phyloP scores from a whole-genome alignment of 1,139 yeast species.

The Blastobotrys apis region DNA sequence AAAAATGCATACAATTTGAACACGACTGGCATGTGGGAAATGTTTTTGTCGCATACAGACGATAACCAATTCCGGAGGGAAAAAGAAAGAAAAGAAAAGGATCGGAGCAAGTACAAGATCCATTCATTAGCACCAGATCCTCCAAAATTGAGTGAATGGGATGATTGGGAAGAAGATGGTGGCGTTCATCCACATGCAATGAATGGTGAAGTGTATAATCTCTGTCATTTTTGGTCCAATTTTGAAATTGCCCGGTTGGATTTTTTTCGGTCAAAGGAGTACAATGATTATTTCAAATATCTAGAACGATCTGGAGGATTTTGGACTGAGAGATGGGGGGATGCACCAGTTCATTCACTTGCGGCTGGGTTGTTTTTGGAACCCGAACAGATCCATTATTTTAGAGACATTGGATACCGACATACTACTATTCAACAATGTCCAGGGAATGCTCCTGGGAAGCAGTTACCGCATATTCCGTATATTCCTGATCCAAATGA shows the following conservation, averaged over 20 bases:
- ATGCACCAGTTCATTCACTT: conserved; percentile 79
- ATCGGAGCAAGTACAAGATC: conserved; percentile 12
- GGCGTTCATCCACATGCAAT: conserved; percentile 37
- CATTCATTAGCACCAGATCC: neutral
- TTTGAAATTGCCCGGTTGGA: conserved; percentile 81
- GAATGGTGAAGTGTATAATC: conserved; percentile 72
- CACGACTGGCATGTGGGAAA: conserved; percentile 45
- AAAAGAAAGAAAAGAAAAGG: conserved; percentile 25
- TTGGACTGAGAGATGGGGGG: conserved; percentile 88
- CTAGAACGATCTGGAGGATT: conserved; percentile 72
- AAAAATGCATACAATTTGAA: conserved; percentile 45
- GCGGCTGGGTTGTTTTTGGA: conserved; percentile 73
- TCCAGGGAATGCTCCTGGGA: conserved; percentile 57
- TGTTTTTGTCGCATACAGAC: conserved; percentile 30
- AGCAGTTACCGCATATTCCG: conserved; percentile 32
- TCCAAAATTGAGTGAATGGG: conserved; percentile 7
- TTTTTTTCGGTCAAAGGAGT: conserved; percentile 64
- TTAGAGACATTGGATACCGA: conserved; percentile 76
- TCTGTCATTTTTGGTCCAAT: conserved; percentile 87
- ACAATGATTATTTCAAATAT: conserved; percentile 57
- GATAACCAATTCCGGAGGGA: conserved; percentile 30
- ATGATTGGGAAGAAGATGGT: conserved; percentile 17
- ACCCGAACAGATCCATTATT: conserved; percentile 71
- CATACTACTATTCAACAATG: conserved; percentile 78
- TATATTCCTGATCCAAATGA: conserved; percentile 30